Percentiles rank a stretch among this genome's conserved stretches.
These are phyloP conservation scores for Tolypocladium inflatum DNA, from an alignment of 2,329 filamentous ascomycete genomes.

Conservation along the genomic window DNA sequence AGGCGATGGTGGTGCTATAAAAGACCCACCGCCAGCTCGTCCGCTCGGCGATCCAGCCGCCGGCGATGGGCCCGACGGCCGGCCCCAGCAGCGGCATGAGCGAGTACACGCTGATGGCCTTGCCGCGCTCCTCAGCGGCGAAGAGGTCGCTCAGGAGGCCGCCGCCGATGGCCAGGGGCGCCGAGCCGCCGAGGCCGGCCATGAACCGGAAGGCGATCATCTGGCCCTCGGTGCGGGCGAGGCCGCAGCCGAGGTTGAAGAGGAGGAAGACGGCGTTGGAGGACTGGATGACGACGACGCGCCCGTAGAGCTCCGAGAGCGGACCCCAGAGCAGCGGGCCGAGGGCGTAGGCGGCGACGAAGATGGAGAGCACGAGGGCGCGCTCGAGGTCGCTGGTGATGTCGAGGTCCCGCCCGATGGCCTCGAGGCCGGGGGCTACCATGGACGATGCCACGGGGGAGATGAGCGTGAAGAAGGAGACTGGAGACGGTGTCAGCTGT, in stretches of 20 bases:
- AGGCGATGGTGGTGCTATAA: slow-evolving; percentile 54
- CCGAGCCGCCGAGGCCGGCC: slow-evolving; percentile 47
- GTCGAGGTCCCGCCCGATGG: slow-evolving; percentile 43
- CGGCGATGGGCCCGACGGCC: slow-evolving; percentile 36
- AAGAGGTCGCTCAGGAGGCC: slow-evolving; percentile 57
- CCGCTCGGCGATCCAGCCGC: slow-evolving; percentile 30
- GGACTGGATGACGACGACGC: slow-evolving; percentile 32
- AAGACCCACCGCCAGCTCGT: slow-evolving; percentile 68
- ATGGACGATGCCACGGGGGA: slow-evolving; percentile 51
- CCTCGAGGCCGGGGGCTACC: slow-evolving; percentile 39
- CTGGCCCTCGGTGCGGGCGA: slow-evolving; percentile 51
- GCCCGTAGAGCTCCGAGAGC: slow-evolving; percentile 49
- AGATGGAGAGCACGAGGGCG: slow-evolving; percentile 32
- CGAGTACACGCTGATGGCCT: slow-evolving; percentile 54
- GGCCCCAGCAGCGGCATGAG: slow-evolving; percentile 52
- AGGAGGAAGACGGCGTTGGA: slow-evolving; percentile 49
- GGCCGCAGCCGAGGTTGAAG: slow-evolving; percentile 51
- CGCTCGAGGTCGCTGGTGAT: slow-evolving; percentile 34
- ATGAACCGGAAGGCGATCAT: slow-evolving; percentile 54
- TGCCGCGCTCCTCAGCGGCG: slow-evolving; percentile 45
- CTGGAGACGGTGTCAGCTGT: slow-evolving; percentile 1
- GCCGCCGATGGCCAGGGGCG: slow-evolving; percentile 57
- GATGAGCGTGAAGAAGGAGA: slow-evolving; percentile 50
- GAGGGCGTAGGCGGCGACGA: slow-evolving; percentile 37
- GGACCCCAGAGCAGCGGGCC: slow-evolving; percentile 56